A percentile compares a stretch with the other conserved stretches of the same genome.
Conservation (phyloP, 2,329 filamentous ascomycete genomes). For the Rhynchosporium secalis region DNA sequence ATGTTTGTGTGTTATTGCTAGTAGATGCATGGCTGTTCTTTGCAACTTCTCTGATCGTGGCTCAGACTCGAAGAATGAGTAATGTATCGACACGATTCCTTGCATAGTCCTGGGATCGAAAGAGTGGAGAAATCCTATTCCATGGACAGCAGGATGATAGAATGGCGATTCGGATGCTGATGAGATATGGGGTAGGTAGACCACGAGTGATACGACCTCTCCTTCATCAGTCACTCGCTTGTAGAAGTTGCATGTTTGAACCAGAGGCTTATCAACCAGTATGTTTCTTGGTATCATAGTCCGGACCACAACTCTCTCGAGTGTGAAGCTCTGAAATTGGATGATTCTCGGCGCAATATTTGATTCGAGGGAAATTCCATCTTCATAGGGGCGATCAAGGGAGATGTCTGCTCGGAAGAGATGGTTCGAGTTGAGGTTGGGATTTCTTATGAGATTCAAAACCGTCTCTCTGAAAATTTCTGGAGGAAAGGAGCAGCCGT, state of each 20-base stretch:
- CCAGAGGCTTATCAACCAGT: constrained; percentile 68
- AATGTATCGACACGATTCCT: constrained; percentile 61
- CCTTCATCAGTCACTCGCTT: constrained; percentile 36
- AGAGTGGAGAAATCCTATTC: constrained; percentile 74
- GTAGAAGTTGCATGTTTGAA: constrained; percentile 83
- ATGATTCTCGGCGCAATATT: constrained; percentile 43
- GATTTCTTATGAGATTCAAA: constrained; percentile 74
- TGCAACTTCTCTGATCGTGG: constrained; percentile 50
- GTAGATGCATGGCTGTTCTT: constrained; percentile 68
- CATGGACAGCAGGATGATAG: constrained; percentile 79
- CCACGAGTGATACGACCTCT: constrained; percentile 55
- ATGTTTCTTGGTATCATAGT: constrained; percentile 81
- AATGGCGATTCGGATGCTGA: constrained; percentile 69
- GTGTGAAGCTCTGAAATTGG: constrained; percentile 48
- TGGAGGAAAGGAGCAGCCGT: constrained; percentile 62
- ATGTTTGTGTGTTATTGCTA: constrained; percentile 71
- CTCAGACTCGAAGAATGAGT: constrained; percentile 50
- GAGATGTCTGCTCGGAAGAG: constrained; percentile 78
- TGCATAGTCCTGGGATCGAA: constrained; percentile 49
- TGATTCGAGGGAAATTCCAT: constrained; percentile 37
- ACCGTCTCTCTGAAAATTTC: constrained; percentile 66
- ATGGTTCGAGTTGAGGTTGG: constrained; percentile 76
- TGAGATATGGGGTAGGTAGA: constrained; percentile 76
- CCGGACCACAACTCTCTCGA: constrained; percentile 68
- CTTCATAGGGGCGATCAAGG: constrained; percentile 48